Conservation (phyloP, 1,284 basidiomycete species). For the Heterobasidion irregulare region DNA sequence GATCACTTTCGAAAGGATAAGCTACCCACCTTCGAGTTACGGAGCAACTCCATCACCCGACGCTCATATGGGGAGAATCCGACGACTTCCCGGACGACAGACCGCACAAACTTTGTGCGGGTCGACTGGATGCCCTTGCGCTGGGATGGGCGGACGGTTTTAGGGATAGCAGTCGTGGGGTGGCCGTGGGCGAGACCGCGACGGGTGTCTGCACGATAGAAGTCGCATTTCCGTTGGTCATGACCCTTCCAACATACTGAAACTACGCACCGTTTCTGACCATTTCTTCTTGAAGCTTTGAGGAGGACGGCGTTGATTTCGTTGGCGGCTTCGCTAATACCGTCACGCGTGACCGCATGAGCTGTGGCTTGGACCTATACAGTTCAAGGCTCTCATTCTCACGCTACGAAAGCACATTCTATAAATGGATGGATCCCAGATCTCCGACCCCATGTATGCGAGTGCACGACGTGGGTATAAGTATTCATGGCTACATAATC, state of each 20-base stretch:
- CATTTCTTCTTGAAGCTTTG: constrained; percentile 55
- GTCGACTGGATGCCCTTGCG: constrained; percentile 86
- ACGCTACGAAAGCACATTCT: constrained; percentile 2
- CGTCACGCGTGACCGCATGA: constrained; percentile 17
- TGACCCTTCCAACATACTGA: not conserved
- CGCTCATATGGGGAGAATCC: constrained; percentile 99
- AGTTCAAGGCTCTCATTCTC: constrained; percentile 20
- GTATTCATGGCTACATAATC: too few species aligned
- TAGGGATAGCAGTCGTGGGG: constrained; percentile 84
- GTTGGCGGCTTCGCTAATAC: not conserved
- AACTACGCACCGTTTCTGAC: constrained; percentile 53
- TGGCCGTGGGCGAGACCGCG: constrained; percentile 90
- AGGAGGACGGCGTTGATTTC: constrained; percentile 29
- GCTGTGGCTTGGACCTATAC: constrained; percentile 35
- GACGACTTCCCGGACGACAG: constrained; percentile 89
- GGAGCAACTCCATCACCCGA: constrained; percentile 96
- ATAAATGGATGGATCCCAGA: not conserved
- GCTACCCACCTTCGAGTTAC: constrained; percentile 89
- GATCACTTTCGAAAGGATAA: not conserved
- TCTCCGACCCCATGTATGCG: too few species aligned
- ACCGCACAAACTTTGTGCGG: constrained; percentile 88
- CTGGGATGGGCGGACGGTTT: constrained; percentile 76
- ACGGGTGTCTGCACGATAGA: constrained; percentile 63
- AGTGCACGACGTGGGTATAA: too few species aligned
- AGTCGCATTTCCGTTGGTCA: not conserved